A percentile compares a stretch with the other conserved stretches of the same genome.
These are phyloP conservation scores for Chaetomiaceae sp. DNA, from an alignment of 2,329 filamentous ascomycete genomes.

Conservation along the genomic window DNA sequence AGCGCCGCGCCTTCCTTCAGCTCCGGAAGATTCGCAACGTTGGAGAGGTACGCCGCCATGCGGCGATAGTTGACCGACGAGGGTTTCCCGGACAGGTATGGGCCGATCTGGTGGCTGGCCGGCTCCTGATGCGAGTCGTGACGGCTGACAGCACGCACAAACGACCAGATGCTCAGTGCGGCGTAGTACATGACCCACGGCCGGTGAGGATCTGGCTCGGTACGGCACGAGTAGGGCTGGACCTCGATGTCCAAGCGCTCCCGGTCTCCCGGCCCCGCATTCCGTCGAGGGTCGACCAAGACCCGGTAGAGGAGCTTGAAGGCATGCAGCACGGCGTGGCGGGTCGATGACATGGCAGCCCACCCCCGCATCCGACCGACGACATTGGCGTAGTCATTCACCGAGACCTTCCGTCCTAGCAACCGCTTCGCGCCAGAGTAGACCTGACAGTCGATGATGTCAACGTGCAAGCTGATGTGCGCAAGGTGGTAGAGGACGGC, in stretches of 20 bases:
- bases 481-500: conserved; percentile 80
- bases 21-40: conserved; percentile 64
- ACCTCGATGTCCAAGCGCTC: conserved; percentile 26
- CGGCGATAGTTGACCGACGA: conserved; percentile 29
- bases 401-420: conserved; percentile 72
- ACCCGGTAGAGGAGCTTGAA: conserved; percentile 76
- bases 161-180: conserved; percentile 79
- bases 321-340: conserved; percentile 80
- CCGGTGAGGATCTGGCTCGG: conserved; percentile 76
- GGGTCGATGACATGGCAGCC: conserved; percentile 68
- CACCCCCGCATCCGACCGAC: conserved; percentile 73
- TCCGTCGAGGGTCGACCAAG: conserved; percentile 50
- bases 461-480: conserved; percentile 83
- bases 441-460: conserved; percentile 85
- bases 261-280: conserved; percentile 17
- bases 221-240: conserved; percentile 63
- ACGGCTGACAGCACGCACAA: conserved; percentile 72
- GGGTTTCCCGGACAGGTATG: conserved; percentile 37
- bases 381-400: conserved; percentile 67
- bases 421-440: conserved; percentile 75
- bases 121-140: conserved; percentile 43
- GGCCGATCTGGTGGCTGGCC: conserved; percentile 48
- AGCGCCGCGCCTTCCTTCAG: conserved; percentile 63
- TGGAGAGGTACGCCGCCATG: conserved; percentile 46
- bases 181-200: conserved; percentile 92